phyloP scores from a whole-genome alignment of 306 rosid species.

The Acacia acuminata region DNA sequence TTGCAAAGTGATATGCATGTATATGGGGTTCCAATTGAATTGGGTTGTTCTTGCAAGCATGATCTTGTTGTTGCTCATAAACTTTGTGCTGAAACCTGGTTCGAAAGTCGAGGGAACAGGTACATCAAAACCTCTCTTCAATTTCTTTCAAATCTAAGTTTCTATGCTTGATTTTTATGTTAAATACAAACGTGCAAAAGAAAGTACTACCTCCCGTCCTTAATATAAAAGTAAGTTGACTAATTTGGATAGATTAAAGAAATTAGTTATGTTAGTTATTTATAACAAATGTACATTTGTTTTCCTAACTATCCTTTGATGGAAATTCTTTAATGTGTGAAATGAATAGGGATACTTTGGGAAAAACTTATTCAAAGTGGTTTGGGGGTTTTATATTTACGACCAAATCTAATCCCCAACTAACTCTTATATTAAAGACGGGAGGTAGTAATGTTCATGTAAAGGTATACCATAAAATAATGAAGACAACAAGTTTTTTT shows the following conservation, averaged over 20 bases:
- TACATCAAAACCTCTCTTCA: slow-evolving; percentile 43
- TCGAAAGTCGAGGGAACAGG: slow-evolving; percentile 90
- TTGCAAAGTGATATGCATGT: slow-evolving; percentile 90
- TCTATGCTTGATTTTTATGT: slow-evolving; percentile 1
- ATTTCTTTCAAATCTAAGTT: slow-evolving; percentile 9
- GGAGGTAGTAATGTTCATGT: too few species aligned
- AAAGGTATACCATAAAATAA: neutral
- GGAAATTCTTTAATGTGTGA: too few species aligned
- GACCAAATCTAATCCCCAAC: too few species aligned
- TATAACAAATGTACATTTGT: too few species aligned
- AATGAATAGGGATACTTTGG: too few species aligned
- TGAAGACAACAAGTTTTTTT: neutral
- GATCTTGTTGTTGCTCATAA: slow-evolving; percentile 92
- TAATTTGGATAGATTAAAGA: slow-evolving; percentile 17
- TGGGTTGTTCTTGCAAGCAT: slow-evolving; percentile 94
- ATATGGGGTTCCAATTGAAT: slow-evolving; percentile 75
- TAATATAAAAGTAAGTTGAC: too few species aligned
- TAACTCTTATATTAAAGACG: too few species aligned
- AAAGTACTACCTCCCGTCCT: too few species aligned
- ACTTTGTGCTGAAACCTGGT: slow-evolving; percentile 95
- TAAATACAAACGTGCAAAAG: neutral
- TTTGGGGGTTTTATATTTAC: too few species aligned
- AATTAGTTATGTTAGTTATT: too few species aligned
- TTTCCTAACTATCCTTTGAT: too few species aligned
- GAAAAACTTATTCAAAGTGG: too few species aligned